Evolutionary conservation across 1,284 basidiomycete species (phyloP), one percentile per base, ranked within the genome.

Genomic region (Paramarasmius palmivorus): DNA sequence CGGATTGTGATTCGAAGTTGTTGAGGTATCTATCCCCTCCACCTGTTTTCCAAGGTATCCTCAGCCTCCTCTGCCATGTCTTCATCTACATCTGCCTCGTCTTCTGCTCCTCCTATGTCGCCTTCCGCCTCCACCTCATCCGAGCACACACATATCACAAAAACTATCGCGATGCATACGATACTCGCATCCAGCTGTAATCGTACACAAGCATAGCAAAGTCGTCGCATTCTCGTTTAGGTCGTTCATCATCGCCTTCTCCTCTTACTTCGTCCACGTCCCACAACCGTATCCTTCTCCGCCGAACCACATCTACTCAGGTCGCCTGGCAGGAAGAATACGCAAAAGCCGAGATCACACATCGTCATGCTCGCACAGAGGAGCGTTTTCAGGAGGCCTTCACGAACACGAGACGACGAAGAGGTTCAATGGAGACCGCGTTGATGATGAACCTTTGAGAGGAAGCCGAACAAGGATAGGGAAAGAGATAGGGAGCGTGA

Each of bases 131-230:
- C n/a, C n/a, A n/a, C n/a, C n/a, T n/a, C n/a, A n/a, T n/a, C n/a
- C n/a, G n/a, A n/a, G n/a, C n/a, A n/a, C n/a, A n/a, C n/a, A n/a
- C n/a, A n/a, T n/a, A n/a, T n/a, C n/a, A n/a, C n/a, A n/a, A n/a
- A 29, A 23, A 29, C 22, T 29, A 2, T n/a, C 44, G 6, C 41
- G 45, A 15, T 39, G 35, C 25, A n/a, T 54, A 42, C 17, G 55
- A 57, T 41, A 17, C 49, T 12, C 41, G 48, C 8, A 57, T 19
- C 55, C 55, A 12, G 35, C 55, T 48, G 52, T 57, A 22, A 46
- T 57, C n/a, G 44, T 57, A 9, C 55, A 57, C 23, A 50, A 50
- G 23, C 55, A 57, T 36, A 53, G 48, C 8, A 57, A 50, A 50
- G 55, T 53, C 17, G 44, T 45, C 15, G 55, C 55, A 17, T 57